These are phyloP conservation scores for Paradendryphiella salina DNA, from an alignment of 2,329 filamentous ascomycete species.

Conservation along the genomic window DNA sequence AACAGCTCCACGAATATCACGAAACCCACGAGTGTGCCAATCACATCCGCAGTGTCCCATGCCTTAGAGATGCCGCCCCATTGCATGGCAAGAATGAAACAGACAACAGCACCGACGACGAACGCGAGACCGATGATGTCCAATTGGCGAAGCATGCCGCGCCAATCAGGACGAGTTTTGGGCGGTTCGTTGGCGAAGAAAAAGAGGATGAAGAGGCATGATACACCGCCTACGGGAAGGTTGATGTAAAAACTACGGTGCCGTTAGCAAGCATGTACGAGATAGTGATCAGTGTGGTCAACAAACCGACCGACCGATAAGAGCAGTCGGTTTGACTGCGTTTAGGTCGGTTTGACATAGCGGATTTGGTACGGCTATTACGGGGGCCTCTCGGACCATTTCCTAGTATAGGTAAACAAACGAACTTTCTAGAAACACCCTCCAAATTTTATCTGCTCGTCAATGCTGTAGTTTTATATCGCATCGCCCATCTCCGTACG, in stretches of 20 bases:
- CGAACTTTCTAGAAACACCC: too few species aligned
- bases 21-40: constrained; percentile 53
- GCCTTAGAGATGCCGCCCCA: constrained; percentile 46
- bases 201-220: constrained; percentile 36
- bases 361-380: too few species aligned
- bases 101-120: constrained; percentile 47
- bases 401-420: too few species aligned
- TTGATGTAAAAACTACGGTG: constrained; percentile 45
- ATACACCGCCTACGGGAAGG: constrained; percentile 51
- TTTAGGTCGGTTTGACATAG: too few species aligned
- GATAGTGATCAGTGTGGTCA: accelerated
- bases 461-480: too few species aligned
- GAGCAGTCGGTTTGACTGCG: too few species aligned
- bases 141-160: constrained; percentile 50
- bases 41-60: constrained; percentile 46
- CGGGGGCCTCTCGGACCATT: too few species aligned
- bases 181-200: constrained; percentile 35
- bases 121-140: constrained; percentile 51
- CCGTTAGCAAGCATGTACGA: not conserved
- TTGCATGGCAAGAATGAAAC: constrained; percentile 53
- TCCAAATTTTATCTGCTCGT: too few species aligned
- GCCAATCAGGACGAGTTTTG: constrained; percentile 21
- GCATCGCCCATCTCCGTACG: too few species aligned
- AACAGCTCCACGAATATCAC: constrained; percentile 45
- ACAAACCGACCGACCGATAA: too few species aligned